phyloP scores from a whole-genome alignment of 2,329 filamentous ascomycete genomes.

The Aspergillus thermomutatus region DNA sequence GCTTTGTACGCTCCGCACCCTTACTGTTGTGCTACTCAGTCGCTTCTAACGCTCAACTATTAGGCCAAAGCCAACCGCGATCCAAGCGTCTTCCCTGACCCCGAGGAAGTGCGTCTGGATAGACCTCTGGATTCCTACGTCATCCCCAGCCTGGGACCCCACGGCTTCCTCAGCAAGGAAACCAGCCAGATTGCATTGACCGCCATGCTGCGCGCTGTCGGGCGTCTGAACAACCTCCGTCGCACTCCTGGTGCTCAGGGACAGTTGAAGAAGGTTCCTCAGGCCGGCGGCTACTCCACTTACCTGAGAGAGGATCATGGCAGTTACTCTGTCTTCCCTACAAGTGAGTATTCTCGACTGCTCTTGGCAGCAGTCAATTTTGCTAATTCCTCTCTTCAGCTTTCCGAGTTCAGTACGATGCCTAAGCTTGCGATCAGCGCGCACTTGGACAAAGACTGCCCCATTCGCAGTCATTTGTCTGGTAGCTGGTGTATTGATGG shows the following conservation, averaged over 20 bases:
- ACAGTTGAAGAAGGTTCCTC: conserved; percentile 62
- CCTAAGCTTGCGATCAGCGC: conserved; percentile 28
- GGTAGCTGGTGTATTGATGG: not conserved
- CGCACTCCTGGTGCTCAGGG: conserved; percentile 63
- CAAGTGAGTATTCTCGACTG: conserved; percentile 29
- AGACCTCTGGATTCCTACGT: conserved; percentile 64
- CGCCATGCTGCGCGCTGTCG: conserved; percentile 66
- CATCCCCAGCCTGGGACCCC: conserved; percentile 60
- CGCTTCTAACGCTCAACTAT: not conserved
- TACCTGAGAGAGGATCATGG: conserved; percentile 68
- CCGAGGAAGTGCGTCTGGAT: conserved; percentile 58
- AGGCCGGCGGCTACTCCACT: conserved; percentile 53
- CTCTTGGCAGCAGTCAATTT: not conserved
- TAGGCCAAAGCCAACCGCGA: conserved; percentile 54
- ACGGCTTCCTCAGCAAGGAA: conserved; percentile 61
- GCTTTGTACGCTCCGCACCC: conserved; percentile 48
- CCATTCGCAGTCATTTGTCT: no score
- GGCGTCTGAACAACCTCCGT: conserved; percentile 58
- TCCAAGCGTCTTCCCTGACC: conserved; percentile 57
- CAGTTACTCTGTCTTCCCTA: conserved; percentile 51
- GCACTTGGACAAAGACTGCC: no score
- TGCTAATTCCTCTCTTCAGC: conserved; percentile 26
- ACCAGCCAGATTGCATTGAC: conserved; percentile 61
- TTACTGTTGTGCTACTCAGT: not conserved
- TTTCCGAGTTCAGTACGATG: conserved; percentile 46